Conservation (phyloP, 2,329 filamentous ascomycete species). For the Sarocladium kiliense region DNA sequence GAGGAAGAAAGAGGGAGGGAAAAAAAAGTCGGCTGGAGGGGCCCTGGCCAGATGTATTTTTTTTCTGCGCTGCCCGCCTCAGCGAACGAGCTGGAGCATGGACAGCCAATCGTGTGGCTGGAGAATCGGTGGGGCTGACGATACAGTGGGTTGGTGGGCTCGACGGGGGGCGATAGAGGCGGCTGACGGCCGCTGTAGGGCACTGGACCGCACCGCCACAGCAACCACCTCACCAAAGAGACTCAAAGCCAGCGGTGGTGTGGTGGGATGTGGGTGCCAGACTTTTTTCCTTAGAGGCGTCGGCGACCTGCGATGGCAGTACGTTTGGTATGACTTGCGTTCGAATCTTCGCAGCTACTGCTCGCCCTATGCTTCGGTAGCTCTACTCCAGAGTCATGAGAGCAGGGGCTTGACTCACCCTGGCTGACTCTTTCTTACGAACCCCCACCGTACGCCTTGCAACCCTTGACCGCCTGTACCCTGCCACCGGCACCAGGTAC, state of each 20-base stretch:
- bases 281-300: constrained; percentile 10
- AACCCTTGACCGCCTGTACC: not conserved
- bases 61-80: constrained; percentile 20
- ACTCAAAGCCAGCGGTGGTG: constrained; percentile 17
- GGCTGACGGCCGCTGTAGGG: not conserved
- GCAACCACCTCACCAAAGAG: constrained; percentile 6
- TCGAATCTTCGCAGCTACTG: not conserved
- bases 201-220: constrained; percentile 4
- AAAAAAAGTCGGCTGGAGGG: constrained; percentile 36
- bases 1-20: constrained; percentile 20
- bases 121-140: constrained; percentile 9
- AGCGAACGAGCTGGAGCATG: constrained; percentile 1
- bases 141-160: constrained; percentile 1
- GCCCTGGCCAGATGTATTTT: constrained; percentile 31
- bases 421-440: not conserved
- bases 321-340: not conserved
- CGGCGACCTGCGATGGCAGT: not conserved
- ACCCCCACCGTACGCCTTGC: not conserved
- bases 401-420: not conserved
- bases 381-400: constrained; percentile 1
- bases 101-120: constrained; percentile 12
- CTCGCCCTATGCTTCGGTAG: not conserved
- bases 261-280: constrained; percentile 8
- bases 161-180: constrained; percentile 1
- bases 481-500: not conserved